Base-by-base conservation (phyloP, 176 grass and related monocot genomes). In the Echinochloa phyllopogon region DNA sequence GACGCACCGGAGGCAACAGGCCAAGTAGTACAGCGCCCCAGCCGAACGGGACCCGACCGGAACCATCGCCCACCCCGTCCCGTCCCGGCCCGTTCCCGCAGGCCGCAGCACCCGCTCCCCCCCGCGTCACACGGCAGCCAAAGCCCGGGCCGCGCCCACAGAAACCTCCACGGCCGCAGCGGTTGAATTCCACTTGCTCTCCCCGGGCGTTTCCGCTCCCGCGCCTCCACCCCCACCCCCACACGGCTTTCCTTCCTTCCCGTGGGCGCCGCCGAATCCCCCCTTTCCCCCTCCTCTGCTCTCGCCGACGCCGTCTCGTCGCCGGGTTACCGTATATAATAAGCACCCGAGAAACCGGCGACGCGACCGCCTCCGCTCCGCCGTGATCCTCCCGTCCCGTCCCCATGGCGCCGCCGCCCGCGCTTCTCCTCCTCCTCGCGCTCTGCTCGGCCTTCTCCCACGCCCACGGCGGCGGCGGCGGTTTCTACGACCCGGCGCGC, bases 401-500 rank as follows among this genome's bases (percentile, higher is more conserved):
- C 55, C 67, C 41, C 4, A 91, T 91, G 83, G 79, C 86, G 86
- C 57, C 74, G 69, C 17, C 69, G 20, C 55, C 45, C 25, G 45
- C 21, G 6, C 17, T 49, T 6, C 7, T 58, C 4, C 59, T 76
- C n/a, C 55, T 65, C 83, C 7, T 27, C 75, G 36, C 71, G 69
- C 58, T 69, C 33, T 20, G 38, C 85, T 33, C 4, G 25, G 20
- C 17, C 17, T 55, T 77, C 77, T 15, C 58, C 50, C 3, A 1
- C 7, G 38, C 62, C 78, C 24, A 66, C 18, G 77, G 77, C 48
- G 62, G 0, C 70, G 67, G 60, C 62, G 62, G 18, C 61, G 80
- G 47, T 5, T 88, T 85, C 84, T 92, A 86, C 81, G 87, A 92
- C 71, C 91, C 87, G 83, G 27, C 71, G 44, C 69, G 87, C 16